Conservation (phyloP, 495 filamentous ascomycete species). For the Aspergillus carlsbadensis region DNA sequence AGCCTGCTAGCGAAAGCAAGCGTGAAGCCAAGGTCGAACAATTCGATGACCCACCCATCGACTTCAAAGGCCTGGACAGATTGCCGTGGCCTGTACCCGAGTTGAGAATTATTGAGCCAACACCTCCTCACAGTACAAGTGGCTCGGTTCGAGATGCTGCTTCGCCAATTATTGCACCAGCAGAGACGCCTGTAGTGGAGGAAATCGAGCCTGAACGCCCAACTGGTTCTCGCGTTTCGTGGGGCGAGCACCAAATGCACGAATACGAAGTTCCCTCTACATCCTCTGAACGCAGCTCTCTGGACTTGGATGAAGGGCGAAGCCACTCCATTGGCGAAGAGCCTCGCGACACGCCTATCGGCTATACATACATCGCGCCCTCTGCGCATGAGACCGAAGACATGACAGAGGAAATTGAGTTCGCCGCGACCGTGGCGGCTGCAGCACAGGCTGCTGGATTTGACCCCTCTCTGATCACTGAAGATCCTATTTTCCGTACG, state of each 20-base stretch:
- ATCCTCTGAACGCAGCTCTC: constrained; percentile 42
- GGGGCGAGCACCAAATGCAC: constrained; percentile 61
- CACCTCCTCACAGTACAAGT: constrained; percentile 45
- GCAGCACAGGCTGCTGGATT: constrained; percentile 67
- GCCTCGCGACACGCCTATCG: constrained; percentile 21
- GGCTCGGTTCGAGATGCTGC: constrained; percentile 37
- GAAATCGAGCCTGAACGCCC: constrained; percentile 27
- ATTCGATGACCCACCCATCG: background rate
- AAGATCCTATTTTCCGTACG: constrained; percentile 60
- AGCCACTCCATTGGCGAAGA: constrained; percentile 14
- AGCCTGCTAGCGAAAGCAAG: constrained; percentile 26
- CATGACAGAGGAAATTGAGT: constrained; percentile 59
- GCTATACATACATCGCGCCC: constrained; percentile 6
- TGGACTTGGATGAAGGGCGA: constrained; percentile 24
- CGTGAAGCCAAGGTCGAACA: background rate
- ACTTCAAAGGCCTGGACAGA: constrained; percentile 15
- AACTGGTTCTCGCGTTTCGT: constrained; percentile 55
- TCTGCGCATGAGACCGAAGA: constrained; percentile 18
- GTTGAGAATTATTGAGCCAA: constrained; percentile 50
- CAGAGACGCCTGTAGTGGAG: constrained; percentile 20
- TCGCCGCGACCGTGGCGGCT: constrained; percentile 69
- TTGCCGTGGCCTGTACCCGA: constrained; percentile 51
- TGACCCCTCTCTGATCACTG: constrained; percentile 67
- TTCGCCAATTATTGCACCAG: constrained; percentile 30
- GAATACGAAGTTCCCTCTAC: constrained; percentile 59